A percentile compares a stretch with the other conserved stretches of the same genome.
Evolutionary conservation across 1,284 basidiomycete species (phyloP).

Genomic region (Moesziomyces globuligerus): DNA sequence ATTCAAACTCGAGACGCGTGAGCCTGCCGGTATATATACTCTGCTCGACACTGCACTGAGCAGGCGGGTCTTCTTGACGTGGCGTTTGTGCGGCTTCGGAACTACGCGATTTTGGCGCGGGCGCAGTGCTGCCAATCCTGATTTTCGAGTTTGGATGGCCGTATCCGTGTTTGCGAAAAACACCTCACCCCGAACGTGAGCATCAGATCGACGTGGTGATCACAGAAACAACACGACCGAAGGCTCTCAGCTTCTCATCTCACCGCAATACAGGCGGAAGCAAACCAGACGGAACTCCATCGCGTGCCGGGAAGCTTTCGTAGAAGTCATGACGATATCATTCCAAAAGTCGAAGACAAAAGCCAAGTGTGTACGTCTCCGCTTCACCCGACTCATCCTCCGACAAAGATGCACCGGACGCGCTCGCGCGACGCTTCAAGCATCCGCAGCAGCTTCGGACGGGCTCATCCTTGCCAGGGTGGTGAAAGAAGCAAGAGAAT

Average conservation of each 20-base stretch:
- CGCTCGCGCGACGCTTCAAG: conserved; percentile 22
- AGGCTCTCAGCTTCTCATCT: no score
- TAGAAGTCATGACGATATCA: no score
- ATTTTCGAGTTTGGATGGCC: conserved; percentile 44
- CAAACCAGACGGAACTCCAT: no score
- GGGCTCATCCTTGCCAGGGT: background rate
- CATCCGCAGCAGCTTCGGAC: conserved; percentile 2
- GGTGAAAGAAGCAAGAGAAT: conserved; percentile 33
- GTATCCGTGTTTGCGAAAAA: background rate
- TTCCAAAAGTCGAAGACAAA: background rate
- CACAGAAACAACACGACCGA: no score
- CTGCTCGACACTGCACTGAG: background rate
- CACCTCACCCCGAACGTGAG: no score
- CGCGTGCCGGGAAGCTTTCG: no score
- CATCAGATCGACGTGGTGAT: no score
- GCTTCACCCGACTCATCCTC: conserved; percentile 22
- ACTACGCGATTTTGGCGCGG: background rate
- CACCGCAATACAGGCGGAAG: no score
- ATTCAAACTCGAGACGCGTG: background rate
- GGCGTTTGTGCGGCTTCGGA: conserved; percentile 7
- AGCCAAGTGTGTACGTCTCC: background rate
- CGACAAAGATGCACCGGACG: background rate
- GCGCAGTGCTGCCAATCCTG: no score
- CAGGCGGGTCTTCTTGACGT: conserved; percentile 10
- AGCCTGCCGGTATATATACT: conserved; percentile 20